Evolutionary conservation across 192 early-diverging fungal genomes (phyloP).

Genomic region (Backusella tarrabulga): DNA sequence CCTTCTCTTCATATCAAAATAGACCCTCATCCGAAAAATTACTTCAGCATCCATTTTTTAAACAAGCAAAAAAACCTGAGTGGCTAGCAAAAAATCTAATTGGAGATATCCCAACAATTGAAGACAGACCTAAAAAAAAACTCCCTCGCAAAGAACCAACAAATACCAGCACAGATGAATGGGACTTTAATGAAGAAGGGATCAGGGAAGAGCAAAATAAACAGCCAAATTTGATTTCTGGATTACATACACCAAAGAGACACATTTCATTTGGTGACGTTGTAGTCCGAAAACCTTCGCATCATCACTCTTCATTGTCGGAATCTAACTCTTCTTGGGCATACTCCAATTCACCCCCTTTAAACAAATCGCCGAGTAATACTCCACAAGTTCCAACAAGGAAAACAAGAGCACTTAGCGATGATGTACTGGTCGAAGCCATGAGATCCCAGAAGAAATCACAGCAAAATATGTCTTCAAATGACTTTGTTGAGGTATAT

Average conservation of each 20-base stretch:
- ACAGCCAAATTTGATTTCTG: slow-evolving; percentile 8
- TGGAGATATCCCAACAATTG: slow-evolving; percentile 67
- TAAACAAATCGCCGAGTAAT: neutral
- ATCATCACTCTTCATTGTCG: slow-evolving; percentile 7
- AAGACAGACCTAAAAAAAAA: slow-evolving; percentile 61
- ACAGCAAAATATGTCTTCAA: neutral
- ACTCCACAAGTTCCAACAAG: slow-evolving; percentile 20
- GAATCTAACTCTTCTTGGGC: slow-evolving; percentile 1
- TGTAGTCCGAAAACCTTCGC: slow-evolving; percentile 30
- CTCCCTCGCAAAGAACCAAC: slow-evolving; percentile 38
- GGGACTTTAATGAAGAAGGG: slow-evolving; percentile 61
- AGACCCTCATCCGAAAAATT: slow-evolving; percentile 80
- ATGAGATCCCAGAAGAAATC: slow-evolving; percentile 1
- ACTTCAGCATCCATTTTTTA: slow-evolving; percentile 75
- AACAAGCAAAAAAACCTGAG: slow-evolving; percentile 66
- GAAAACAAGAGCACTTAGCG: slow-evolving; percentile 21
- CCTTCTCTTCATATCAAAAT: neutral
- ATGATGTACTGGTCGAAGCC: slow-evolving; percentile 3
- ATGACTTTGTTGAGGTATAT: neutral
- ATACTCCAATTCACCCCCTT: slow-evolving; percentile 1
- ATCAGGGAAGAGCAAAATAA: neutral
- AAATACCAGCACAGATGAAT: slow-evolving; percentile 51
- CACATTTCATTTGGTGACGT: slow-evolving; percentile 46
- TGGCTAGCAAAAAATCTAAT: slow-evolving; percentile 64
- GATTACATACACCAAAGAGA: slow-evolving; percentile 9